Evolutionary conservation across 164 flowering plant genomes (phyloP), one percentile per base, ranked within the genome.

Genomic region (Macadamia integrifolia): DNA sequence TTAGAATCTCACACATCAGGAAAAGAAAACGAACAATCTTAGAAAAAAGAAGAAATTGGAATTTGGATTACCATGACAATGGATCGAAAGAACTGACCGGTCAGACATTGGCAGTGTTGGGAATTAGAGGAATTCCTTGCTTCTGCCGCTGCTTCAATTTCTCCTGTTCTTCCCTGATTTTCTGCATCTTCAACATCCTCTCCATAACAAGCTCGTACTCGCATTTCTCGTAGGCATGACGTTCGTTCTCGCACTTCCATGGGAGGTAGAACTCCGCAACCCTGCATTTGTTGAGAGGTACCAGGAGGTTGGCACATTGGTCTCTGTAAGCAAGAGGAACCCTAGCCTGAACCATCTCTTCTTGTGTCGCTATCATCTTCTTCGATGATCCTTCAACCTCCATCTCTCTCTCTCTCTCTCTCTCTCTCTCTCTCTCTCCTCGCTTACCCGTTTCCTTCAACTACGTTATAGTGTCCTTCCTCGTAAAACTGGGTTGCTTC

Each of bases 141-240:
- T 80, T 81, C 58, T 70, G 71, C 63, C 73, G 80, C 83, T 65
- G 83, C 83, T 60, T 83, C 65, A 61, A 48, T 64, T 65, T 68
- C 72, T 74, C 69, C 9, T 75, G 75, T 60, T 77, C 74, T 29
- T 86, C 84, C 18, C 90, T 86, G 74, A 94, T 83, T 86, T 91
- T 88, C 84, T 92, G 93, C 99, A 95, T 95, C 84, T 85, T 74
- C 44, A 95, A 85, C 87, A 95, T 80, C 62, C 99, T 71, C 79
- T 95, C 98, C 98, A 92, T 92, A 63, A 92, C 94, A 60, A 95
- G 92, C 79, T 92, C 99, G 76, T 95, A 92, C 85, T 85, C 94
- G 76, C 99, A 95, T 84, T 92, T 95, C 85, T 92, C 99, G 73
- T 95, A 95, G 69, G 73, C 6, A 70, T 95, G 98, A 66, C 99